Evolutionary conservation across 192 early-diverging fungal species (phyloP).

Genomic region (Gaertneriomyces sp.): DNA sequence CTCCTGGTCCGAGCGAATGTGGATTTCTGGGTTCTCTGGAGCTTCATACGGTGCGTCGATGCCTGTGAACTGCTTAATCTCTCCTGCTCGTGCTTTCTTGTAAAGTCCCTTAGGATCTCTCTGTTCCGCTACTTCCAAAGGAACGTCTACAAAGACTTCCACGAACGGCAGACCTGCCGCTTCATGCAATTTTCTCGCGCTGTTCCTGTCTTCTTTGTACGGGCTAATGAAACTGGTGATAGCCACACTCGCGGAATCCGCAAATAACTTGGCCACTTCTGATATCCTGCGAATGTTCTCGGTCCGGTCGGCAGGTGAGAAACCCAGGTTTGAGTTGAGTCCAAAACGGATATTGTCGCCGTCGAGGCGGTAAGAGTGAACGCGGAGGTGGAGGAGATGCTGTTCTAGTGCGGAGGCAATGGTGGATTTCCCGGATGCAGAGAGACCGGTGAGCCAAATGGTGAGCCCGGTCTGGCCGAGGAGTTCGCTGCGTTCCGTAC

Average conservation of each 20-base stretch:
- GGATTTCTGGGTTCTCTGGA: slow-evolving; percentile 77
- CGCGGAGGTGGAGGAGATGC: slow-evolving; percentile 67
- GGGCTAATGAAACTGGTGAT: slow-evolving; percentile 92
- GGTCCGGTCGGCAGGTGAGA: slow-evolving; percentile 82
- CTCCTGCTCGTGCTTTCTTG: slow-evolving; percentile 89
- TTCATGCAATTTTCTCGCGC: slow-evolving; percentile 72
- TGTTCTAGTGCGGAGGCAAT: slow-evolving; percentile 88
- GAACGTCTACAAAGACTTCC: slow-evolving; percentile 85
- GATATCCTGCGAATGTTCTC: slow-evolving; percentile 96
- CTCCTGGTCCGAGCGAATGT: slow-evolving; percentile 73
- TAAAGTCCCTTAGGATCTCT: slow-evolving; percentile 95
- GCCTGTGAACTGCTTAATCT: slow-evolving; percentile 96
- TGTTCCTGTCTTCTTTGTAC: slow-evolving; percentile 76
- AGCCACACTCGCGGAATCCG: slow-evolving; percentile 75
- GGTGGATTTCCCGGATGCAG: slow-evolving; percentile 93
- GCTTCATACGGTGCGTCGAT: slow-evolving; percentile 90
- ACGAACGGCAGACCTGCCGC: slow-evolving; percentile 79
- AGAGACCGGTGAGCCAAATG: slow-evolving; percentile 92
- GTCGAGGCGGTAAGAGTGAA: slow-evolving; percentile 86
- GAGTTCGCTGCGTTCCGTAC: slow-evolving; percentile 67
- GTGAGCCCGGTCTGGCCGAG: slow-evolving; percentile 79
- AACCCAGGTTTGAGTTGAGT: slow-evolving; percentile 91
- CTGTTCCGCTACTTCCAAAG: slow-evolving; percentile 79
- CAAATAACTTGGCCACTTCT: slow-evolving; percentile 89
- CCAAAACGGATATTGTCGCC: slow-evolving; percentile 98